These are phyloP conservation scores for Tagetes erecta DNA, from an alignment of 129 eudicot species.

Conservation along the genomic window DNA sequence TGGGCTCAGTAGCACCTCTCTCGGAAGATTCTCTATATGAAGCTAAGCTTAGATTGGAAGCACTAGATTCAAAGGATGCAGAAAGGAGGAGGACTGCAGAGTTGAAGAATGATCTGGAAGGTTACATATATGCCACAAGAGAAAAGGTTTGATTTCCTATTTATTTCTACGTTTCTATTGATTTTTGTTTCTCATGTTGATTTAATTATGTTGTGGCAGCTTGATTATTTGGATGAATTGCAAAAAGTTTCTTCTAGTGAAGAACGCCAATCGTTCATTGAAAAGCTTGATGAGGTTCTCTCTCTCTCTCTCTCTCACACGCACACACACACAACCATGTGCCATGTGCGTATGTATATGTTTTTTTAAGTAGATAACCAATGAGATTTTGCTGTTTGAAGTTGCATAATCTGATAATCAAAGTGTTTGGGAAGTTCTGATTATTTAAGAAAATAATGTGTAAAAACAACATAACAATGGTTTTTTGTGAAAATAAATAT, in stretches of 20 bases:
- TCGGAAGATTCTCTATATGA: slow-evolving; percentile 71
- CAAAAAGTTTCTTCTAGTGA: slow-evolving; percentile 65
- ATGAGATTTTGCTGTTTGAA: neutral
- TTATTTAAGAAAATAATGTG: neutral
- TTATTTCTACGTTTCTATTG: neutral
- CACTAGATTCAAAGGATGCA: slow-evolving; percentile 81
- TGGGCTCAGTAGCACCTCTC: slow-evolving; percentile 67
- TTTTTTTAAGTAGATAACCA: slow-evolving; percentile 3
- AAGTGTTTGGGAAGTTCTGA: slow-evolving; percentile 6
- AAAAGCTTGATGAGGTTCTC: slow-evolving; percentile 89
- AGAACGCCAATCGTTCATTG: slow-evolving; percentile 72
- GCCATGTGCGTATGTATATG: neutral
- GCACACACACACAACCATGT: neutral
- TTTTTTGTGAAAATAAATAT: neutral
- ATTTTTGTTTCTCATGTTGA: slow-evolving; percentile 20
- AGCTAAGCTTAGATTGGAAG: slow-evolving; percentile 63
- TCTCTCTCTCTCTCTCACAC: slow-evolving; percentile 24
- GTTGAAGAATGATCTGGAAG: slow-evolving; percentile 87
- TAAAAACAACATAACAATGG: neutral
- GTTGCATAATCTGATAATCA: neutral
- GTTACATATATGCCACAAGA: slow-evolving; percentile 83
- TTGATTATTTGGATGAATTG: slow-evolving; percentile 72
- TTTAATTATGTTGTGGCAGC: slow-evolving; percentile 46
- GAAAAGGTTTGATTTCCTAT: slow-evolving; percentile 61
- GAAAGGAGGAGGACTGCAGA: slow-evolving; percentile 95